Conservation (phyloP, 1,139 yeast species). For the Suhomyces kunorum region DNA sequence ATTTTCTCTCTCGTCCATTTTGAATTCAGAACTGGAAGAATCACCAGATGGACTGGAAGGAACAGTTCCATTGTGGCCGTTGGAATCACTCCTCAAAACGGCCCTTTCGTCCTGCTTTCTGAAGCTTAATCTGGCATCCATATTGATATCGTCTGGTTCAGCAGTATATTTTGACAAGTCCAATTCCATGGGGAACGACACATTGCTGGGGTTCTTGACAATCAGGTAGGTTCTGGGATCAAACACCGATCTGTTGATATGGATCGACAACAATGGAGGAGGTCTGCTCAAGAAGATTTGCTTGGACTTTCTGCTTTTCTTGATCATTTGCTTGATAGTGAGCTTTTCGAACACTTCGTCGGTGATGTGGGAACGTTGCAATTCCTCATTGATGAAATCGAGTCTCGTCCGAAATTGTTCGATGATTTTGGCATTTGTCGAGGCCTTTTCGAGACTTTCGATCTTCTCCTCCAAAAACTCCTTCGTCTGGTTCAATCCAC, state of each 20-base stretch:
- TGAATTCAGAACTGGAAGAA: conserved; percentile 5
- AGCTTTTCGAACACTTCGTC: conserved; percentile 76
- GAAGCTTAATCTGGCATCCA: conserved; percentile 79
- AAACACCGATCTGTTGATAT: conserved; percentile 88
- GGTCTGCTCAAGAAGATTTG: conserved; percentile 81
- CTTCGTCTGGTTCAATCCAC: conserved; percentile 69
- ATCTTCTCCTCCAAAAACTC: conserved; percentile 51
- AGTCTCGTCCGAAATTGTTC: conserved; percentile 54
- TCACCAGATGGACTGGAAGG: conserved; percentile 7
- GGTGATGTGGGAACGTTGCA: conserved; percentile 65
- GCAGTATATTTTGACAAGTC: conserved; percentile 72
- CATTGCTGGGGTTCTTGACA: conserved; percentile 79
- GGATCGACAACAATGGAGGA: conserved; percentile 79
- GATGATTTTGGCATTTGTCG: conserved; percentile 38
- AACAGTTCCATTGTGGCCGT: background rate
- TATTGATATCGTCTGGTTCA: conserved; percentile 65
- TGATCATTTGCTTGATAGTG: conserved; percentile 73
- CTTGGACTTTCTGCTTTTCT: conserved; percentile 77
- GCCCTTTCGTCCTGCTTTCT: conserved; percentile 53
- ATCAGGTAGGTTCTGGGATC: conserved; percentile 84
- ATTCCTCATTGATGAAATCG: conserved; percentile 55
- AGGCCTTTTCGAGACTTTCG: conserved; percentile 22
- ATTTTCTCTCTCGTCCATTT: conserved; percentile 7
- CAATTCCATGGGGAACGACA: conserved; percentile 68
- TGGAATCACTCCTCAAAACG: background rate